phyloP scores from a whole-genome alignment of 371 early-diverging fungal species.

The Saksenaea vasiformis region DNA sequence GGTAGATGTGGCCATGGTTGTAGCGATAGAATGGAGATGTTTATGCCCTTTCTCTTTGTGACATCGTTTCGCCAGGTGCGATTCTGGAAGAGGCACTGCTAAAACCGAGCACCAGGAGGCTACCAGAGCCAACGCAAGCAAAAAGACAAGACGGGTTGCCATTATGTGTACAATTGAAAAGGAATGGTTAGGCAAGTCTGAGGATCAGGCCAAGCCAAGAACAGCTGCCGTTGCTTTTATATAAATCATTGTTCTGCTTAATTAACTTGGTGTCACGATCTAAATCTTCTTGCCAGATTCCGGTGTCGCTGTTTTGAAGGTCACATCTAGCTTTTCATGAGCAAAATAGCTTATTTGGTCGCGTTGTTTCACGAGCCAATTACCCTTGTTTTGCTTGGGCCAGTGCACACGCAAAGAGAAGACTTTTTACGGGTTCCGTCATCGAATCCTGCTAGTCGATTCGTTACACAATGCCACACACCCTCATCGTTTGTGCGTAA shows the following conservation, averaged over 20 bases:
- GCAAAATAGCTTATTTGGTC: neutral
- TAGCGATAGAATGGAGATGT: neutral
- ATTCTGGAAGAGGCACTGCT: slow-evolving; percentile 23
- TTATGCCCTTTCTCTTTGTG: neutral
- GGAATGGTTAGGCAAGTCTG: neutral
- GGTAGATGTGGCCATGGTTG: neutral
- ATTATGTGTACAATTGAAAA: slow-evolving; percentile 12
- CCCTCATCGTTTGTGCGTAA: neutral
- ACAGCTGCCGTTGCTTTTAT: neutral
- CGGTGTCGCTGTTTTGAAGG: neutral
- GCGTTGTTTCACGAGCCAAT: neutral
- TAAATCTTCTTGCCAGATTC: neutral
- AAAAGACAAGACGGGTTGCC: slow-evolving; percentile 10
- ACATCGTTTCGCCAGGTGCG: slow-evolving; percentile 8
- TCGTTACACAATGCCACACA: neutral
- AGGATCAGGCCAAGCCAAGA: neutral
- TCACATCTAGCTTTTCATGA: neutral
- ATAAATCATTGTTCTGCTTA: neutral
- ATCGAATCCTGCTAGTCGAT: neutral
- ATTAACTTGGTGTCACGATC: neutral
- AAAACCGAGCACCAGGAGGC: slow-evolving; percentile 11
- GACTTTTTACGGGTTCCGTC: neutral
- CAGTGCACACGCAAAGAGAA: neutral
- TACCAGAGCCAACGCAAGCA: slow-evolving; percentile 18
- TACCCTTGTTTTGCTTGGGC: neutral